Base-by-base conservation (phyloP, 2,329 filamentous ascomycete genomes). In the Trichoderma sp. region DNA sequence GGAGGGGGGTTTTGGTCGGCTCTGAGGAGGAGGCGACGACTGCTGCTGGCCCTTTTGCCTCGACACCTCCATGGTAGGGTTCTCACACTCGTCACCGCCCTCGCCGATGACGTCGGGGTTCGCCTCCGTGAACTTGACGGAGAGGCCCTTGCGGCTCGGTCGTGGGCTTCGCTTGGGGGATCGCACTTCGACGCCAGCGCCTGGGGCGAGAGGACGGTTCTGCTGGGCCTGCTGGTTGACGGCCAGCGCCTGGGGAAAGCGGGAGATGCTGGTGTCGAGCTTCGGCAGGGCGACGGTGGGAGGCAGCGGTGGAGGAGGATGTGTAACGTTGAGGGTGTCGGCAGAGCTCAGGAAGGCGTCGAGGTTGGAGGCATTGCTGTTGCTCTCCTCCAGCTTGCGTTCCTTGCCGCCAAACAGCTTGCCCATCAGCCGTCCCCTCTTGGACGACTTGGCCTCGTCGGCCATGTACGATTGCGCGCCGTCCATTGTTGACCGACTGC, bases 81-180 rank as follows among this genome's bases (percentile, higher is more conserved):
- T 82, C 66, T 92, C 89, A 66, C 91, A 90, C 78, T 97, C 94
- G 75, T 97, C 95, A 39, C 95, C 95, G 69, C 95, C 95, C 79
- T 95, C 90, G 58, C 95, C 95, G 75, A 98, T 97, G 71, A 97
- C 80, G 58, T 93, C 91, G 7, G 94, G 94, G 66, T 86, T 84
- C 11, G 85, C 86, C 73, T 92, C 88, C 64, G 86, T 86, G 75
- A 97, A 97, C 68, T 85, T 87, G 43, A 97, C 94, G 5, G 83
- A 83, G 70, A 96, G 82, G 11, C 91, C 91, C 78, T 92, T 92
- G 76, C 86, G 87, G 61, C 81, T 83, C 28, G 80, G 81, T 26
- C 81, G 81, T 32, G 83, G 81, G 71, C 81, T 85, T 74, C 77
- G 79, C 61, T 77, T 79, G 16, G 83, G 81, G 54, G 83, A 83